Evolutionary conservation across 2,329 filamentous ascomycete genomes (phyloP).

Genomic region (Aspergillus novofumigatus): DNA sequence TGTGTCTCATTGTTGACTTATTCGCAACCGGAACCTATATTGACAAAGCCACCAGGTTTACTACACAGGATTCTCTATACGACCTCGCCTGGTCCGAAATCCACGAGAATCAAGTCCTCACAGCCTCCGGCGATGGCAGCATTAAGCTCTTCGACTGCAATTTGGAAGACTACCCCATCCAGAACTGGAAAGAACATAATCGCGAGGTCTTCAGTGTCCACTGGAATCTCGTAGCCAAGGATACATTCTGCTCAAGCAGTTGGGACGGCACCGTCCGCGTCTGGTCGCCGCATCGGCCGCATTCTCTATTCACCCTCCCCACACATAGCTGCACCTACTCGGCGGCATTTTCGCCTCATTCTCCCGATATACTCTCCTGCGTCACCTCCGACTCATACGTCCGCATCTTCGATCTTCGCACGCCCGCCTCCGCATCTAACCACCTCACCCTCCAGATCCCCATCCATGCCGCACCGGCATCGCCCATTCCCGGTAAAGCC

Average conservation of each 20-base stretch:
- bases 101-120: conserved; percentile 89
- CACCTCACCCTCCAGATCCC: conserved; percentile 80
- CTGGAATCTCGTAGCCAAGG: conserved; percentile 90
- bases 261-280: conserved; percentile 98
- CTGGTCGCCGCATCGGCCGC: conserved; percentile 75
- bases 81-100: conserved; percentile 93
- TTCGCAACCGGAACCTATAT: not conserved
- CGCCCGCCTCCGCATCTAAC: conserved; percentile 78
- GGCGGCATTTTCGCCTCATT: conserved; percentile 84
- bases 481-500: conserved; percentile 36
- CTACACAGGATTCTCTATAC: conserved; percentile 95
- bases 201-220: conserved; percentile 87
- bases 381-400: conserved; percentile 87
- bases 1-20: conserved; percentile 33
- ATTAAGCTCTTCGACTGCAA: conserved; percentile 90
- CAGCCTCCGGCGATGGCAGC: conserved; percentile 86
- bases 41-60: conserved; percentile 58
- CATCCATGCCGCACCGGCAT: conserved; percentile 66
- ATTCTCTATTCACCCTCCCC: conserved; percentile 79
- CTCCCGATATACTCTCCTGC: conserved; percentile 77
- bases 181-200: conserved; percentile 89
- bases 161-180: conserved; percentile 77
- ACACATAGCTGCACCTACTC: conserved; percentile 93
- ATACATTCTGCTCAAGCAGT: conserved; percentile 82
- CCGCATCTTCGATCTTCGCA: conserved; percentile 86